These are phyloP conservation scores for Dicorynia guianensis DNA, from an alignment of 306 rosid genomes.

Conservation along the genomic window DNA sequence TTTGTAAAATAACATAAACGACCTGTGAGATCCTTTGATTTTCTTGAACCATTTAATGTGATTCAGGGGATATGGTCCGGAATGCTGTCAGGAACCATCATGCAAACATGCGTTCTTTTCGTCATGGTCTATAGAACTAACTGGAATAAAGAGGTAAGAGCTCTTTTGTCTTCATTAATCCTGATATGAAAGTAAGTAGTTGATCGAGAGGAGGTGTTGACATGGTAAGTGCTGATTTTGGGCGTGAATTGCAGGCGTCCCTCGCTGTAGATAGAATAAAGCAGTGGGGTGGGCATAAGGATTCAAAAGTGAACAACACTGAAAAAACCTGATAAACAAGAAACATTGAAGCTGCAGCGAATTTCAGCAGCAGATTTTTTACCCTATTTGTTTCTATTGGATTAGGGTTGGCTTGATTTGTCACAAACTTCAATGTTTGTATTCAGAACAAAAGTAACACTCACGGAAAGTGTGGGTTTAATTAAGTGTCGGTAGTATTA, in stretches of 20 bases:
- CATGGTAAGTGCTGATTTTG: background rate
- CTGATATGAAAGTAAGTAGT: background rate
- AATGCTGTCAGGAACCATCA: conserved; percentile 69
- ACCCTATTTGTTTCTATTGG: background rate
- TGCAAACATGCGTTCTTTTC: conserved; percentile 71
- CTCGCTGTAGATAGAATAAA: conserved; percentile 47
- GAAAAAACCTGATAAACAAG: background rate
- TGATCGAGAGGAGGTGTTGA: background rate
- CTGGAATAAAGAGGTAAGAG: conserved; percentile 73
- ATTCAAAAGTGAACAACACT: background rate
- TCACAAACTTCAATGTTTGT: no score
- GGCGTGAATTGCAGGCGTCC: conserved; percentile 44
- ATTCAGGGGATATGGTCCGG: conserved; percentile 84
- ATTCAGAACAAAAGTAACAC: no score
- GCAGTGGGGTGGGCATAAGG: conserved; percentile 45
- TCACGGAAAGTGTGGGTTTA: no score
- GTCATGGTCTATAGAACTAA: conserved; percentile 67
- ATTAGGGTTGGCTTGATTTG: no score
- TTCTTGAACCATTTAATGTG: background rate
- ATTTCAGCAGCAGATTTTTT: background rate
- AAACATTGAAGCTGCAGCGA: background rate
- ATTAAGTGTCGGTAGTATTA: no score
- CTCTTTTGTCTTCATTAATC: no score
- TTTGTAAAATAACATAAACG: no score
- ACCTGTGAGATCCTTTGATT: background rate